These are phyloP conservation scores for Hemerocallis citrina DNA, from an alignment of 106 monocot species.

Conservation along the genomic window DNA sequence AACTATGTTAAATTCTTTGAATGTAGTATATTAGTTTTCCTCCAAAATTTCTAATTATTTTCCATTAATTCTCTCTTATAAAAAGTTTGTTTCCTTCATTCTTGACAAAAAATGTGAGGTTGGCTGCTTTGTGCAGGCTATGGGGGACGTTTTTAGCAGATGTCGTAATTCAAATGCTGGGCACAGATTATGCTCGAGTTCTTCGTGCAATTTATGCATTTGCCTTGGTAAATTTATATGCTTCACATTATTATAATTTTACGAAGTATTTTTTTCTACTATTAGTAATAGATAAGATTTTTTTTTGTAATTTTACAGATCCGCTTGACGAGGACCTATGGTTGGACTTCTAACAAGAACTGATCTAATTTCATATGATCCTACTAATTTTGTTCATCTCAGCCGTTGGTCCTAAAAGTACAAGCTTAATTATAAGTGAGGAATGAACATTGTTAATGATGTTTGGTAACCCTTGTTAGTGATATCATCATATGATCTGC, in stretches of 20 bases:
- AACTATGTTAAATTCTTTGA: no score
- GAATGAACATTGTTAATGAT: no score
- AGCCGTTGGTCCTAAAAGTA: no score
- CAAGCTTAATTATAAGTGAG: no score
- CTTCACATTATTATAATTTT: background rate
- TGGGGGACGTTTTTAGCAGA: constrained; percentile 93
- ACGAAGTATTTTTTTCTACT: background rate
- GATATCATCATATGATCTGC: no score
- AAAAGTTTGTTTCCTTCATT: background rate
- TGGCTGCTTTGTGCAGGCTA: constrained; percentile 38
- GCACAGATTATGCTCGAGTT: constrained; percentile 92
- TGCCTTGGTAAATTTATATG: constrained; percentile 47
- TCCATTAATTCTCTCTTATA: no score
- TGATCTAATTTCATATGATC: background rate
- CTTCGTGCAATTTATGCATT: constrained; percentile 91
- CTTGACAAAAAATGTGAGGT: background rate
- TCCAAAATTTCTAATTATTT: no score
- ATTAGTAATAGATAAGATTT: background rate
- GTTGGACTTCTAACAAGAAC: constrained; percentile 26
- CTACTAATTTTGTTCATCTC: background rate
- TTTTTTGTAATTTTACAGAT: constrained; percentile 29
- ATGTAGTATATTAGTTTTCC: no score
- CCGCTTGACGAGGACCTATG: constrained; percentile 55
- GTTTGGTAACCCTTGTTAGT: no score
- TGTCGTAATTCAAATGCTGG: constrained; percentile 90